These are phyloP conservation scores for Serendipita sp. DNA, from an alignment of 768 basidiomycete genomes.

Conservation along the genomic window DNA sequence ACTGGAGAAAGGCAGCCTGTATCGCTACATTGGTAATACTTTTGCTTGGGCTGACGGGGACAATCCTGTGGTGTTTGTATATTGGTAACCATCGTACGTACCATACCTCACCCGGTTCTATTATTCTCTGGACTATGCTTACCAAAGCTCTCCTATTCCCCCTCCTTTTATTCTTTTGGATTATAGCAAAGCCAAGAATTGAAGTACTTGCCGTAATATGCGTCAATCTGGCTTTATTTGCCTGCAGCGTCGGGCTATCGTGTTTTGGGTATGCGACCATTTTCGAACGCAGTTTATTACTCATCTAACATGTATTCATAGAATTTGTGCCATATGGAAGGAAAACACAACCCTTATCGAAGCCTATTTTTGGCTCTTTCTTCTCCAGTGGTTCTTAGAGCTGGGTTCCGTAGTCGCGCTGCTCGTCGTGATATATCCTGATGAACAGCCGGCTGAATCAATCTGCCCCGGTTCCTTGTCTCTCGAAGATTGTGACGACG, in stretches of 20 bases:
- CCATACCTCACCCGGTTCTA: neutral
- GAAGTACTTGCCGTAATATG: neutral
- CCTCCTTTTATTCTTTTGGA: too few species aligned
- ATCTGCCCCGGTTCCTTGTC: neutral
- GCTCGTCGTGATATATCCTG: neutral
- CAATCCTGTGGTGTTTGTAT: neutral
- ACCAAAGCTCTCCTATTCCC: too few species aligned
- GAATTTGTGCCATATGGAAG: neutral
- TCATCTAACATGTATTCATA: neutral
- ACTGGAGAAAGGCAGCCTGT: neutral
- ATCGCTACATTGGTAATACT: neutral
- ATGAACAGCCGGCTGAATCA: neutral
- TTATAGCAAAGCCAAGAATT: neutral
- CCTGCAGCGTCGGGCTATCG: neutral
- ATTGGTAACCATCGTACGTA: neutral
- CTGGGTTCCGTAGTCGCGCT: neutral
- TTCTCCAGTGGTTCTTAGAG: neutral
- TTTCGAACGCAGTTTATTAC: neutral
- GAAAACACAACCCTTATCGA: neutral
- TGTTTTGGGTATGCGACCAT: neutral
- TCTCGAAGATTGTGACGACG: neutral
- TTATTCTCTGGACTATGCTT: neutral
- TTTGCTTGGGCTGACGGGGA: neutral
- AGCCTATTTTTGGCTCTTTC: conserved; percentile 1
- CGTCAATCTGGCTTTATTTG: neutral